Conservation (phyloP, 2,329 filamentous ascomycete species). For the Colletotrichum paranaense region DNA sequence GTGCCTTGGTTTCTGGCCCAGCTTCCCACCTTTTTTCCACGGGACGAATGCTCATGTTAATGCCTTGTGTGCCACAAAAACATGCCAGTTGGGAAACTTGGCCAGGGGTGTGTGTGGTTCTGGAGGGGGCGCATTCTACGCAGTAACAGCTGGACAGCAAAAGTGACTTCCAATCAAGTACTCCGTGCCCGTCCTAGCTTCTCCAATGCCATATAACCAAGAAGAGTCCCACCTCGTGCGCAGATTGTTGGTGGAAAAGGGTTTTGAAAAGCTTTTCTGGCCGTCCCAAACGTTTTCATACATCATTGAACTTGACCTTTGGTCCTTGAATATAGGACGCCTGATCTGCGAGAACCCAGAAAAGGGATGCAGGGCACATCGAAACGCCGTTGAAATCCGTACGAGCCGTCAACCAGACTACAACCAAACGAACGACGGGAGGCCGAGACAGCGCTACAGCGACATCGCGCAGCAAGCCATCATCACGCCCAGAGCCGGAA, state of each 20-base stretch:
- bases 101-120: slow-evolving; percentile 9
- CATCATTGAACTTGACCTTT: background rate
- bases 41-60: slow-evolving; percentile 17
- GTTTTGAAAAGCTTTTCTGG: slow-evolving; percentile 23
- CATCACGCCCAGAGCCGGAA: slow-evolving; percentile 9
- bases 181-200: background rate
- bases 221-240: slow-evolving; percentile 18
- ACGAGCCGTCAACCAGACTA: background rate
- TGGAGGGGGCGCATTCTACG: background rate
- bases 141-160: slow-evolving; percentile 5
- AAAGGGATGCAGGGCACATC: background rate
- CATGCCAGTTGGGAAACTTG: background rate
- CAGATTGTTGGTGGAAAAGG: background rate
- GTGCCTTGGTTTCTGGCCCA: slow-evolving; percentile 20
- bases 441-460: slow-evolving; percentile 18
- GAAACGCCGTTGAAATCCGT: slow-evolving; percentile 1
- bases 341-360: background rate
- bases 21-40: slow-evolving; percentile 23
- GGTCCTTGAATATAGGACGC: background rate
- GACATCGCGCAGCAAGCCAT: slow-evolving; percentile 20
- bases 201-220: slow-evolving; percentile 21
- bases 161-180: slow-evolving; percentile 27
- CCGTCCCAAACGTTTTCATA: background rate
- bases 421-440: slow-evolving; percentile 1
- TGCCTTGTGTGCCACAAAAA: slow-evolving; percentile 13